Base-by-base conservation (phyloP, 1,284 basidiomycete genomes). In the Cronartium ribicola region DNA sequence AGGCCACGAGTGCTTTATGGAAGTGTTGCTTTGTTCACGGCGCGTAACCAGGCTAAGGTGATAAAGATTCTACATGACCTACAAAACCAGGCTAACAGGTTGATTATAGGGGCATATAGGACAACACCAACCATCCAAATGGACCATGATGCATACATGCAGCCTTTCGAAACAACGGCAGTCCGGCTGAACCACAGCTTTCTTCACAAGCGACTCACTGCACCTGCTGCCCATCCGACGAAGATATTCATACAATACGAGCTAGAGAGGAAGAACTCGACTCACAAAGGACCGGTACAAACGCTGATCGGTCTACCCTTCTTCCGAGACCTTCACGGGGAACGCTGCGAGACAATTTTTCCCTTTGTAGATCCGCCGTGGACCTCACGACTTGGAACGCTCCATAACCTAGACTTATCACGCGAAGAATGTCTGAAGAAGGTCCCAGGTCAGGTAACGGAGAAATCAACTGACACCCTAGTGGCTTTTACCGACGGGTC, bases 401-500 rank as follows among this genome's bases (percentile, higher is more conserved):
- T 61, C 14, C 13, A 29, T 11, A 61, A 61, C 36, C 13, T 17
- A 14, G 36, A 22, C 13, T 13, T 22, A 29, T 14, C 20, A 29
- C 20, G 36, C 20, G 59, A 22, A 14, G 22, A 17, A 61, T n/a
- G 14, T 22, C 20, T 22, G 37, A 22, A 22, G 59, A 29, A 29
- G 37, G 22, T 61, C 20, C 36, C 36, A 61, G 14, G 37, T 22
- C 22, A 22, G 36, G 14, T 61, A 61, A 22, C 20, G 22, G 48
- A 51, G 36, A 22, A 61, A 22, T 22, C 14, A 61, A 22, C 13
- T 13, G 20, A 61, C 13, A 22, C 59, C 5, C 37, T 17, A 17
- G 59, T 39, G 14, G 36, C 37, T 17, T 61, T 61, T 36, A 61
- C 59, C 20, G 59, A 61, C 36, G 59, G 59, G 14, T 61, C 59